phyloP scores from a whole-genome alignment of 179 eudicot species.

The Drosera spatulata region DNA sequence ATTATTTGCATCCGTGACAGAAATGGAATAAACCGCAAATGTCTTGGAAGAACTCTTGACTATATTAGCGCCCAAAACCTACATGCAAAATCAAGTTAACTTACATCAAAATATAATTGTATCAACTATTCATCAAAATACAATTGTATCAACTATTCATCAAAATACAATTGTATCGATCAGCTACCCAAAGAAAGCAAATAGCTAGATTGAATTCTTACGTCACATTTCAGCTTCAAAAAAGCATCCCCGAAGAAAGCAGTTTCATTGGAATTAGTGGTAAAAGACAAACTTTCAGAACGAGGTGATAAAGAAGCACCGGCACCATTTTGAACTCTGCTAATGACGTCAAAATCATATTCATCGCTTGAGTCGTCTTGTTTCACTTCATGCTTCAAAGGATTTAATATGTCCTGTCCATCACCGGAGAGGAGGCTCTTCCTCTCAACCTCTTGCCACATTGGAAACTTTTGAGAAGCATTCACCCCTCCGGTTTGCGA shows the following conservation, averaged over 20 bases:
- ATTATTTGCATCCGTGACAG: constrained; percentile 75
- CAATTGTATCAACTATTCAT: no score
- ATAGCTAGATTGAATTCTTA: constrained; percentile 17
- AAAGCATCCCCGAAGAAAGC: constrained; percentile 53
- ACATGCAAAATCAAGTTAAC: constrained; percentile 20
- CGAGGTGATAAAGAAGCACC: constrained; percentile 65
- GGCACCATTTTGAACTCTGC: constrained; percentile 60
- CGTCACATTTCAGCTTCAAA: constrained; percentile 94
- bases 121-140: no score
- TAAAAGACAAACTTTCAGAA: constrained; percentile 31
- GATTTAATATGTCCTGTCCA: constrained; percentile 54
- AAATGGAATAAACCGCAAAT: constrained; percentile 85
- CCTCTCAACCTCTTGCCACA: constrained; percentile 91
- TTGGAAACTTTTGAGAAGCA: constrained; percentile 35
- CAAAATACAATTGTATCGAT: no score
- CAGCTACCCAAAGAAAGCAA: constrained; percentile 5
- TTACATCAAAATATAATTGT: background rate
- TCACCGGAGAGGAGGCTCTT: constrained; percentile 63
- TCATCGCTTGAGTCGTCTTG: constrained; percentile 80
- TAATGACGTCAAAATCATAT: constrained; percentile 48
- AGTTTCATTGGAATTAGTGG: constrained; percentile 34
- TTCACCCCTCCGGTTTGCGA: constrained; percentile 47
- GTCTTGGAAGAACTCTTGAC: constrained; percentile 83
- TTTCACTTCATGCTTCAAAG: constrained; percentile 31
- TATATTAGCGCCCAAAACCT: constrained; percentile 91